These are phyloP conservation scores for Madurella fahalii DNA, from an alignment of 2,329 filamentous ascomycete species.

Conservation along the genomic window DNA sequence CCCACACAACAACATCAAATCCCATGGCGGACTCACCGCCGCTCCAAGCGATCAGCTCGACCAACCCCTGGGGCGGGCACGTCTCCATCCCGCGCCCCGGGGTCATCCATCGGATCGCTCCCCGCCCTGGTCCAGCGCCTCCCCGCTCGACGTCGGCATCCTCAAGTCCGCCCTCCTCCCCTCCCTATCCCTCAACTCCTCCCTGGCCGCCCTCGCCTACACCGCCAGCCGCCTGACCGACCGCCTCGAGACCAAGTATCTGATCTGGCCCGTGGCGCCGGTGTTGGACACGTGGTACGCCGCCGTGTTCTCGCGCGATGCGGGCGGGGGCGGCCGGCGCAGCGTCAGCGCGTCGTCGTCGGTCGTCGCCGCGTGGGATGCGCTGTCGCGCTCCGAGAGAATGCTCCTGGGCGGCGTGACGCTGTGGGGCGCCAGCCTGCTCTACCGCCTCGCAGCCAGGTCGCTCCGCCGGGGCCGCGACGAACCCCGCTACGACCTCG, in stretches of 20 bases:
- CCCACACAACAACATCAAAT: too few relatives aligned
- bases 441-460: slow-evolving; percentile 46
- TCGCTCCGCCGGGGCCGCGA: slow-evolving; percentile 47
- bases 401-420: slow-evolving; percentile 54
- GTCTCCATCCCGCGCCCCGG: not conserved
- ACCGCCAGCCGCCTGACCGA: slow-evolving; percentile 48
- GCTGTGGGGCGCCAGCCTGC: slow-evolving; percentile 53
- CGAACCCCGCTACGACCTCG: slow-evolving; percentile 50
- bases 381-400: slow-evolving; percentile 50
- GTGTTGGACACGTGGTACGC: slow-evolving; percentile 59
- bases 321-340: too few relatives aligned
- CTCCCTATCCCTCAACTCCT: slow-evolving; percentile 50
- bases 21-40: too few relatives aligned
- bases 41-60: not conserved
- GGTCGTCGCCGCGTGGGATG: slow-evolving; percentile 44
- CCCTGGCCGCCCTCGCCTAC: slow-evolving; percentile 49
- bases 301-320: too few relatives aligned
- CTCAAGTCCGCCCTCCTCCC: slow-evolving; percentile 50
- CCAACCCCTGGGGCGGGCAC: slow-evolving; percentile 15
- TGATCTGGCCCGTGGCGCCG: slow-evolving; percentile 52
- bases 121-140: not conserved
- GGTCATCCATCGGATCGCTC: not conserved
- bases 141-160: slow-evolving; percentile 41
- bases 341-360: too few relatives aligned
- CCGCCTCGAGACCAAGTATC: slow-evolving; percentile 58